Base-by-base conservation (phyloP, 306 rosid species). In the Senna tora region DNA sequence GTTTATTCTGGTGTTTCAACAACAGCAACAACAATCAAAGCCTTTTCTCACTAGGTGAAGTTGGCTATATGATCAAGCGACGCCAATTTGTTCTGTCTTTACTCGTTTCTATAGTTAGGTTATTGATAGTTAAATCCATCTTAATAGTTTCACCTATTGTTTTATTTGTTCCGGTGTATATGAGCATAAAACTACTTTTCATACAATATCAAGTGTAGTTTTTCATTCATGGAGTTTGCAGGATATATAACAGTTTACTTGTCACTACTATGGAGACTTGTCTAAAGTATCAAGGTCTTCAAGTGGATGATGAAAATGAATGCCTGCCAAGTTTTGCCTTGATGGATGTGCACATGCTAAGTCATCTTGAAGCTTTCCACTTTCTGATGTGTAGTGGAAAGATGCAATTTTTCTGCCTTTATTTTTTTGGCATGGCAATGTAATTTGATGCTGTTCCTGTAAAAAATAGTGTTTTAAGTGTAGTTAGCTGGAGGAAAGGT, bases 151-250 rank as follows among this genome's bases (percentile, higher is more conserved):
- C n/a, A n/a, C n/a, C n/a, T n/a, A n/a, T n/a, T n/a, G n/a, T n/a
- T n/a, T n/a, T n/a, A n/a, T n/a, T n/a, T n/a, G n/a, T n/a, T n/a
- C n/a, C n/a, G n/a, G n/a, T n/a, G n/a, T n/a, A n/a, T 20, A 62
- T 17, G 34, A 62, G n/a, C 11, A 33, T 58, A 21, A 6, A 0
- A 41, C 13, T 69, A 8, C 39, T 41, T 32, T 30, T 32, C 13
- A 9, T 66, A 19, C 51, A 42, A 20, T 57, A 28, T 49, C 46
- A 49, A 32, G 45, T 33, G 22, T 15, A 9, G 8, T 17, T 9
- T 49, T 62, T 69, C 11, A 28, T 20, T 53, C 41, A n/a, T 55
- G 2, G 25, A 25, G 34, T 49, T 77, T 69, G 66, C 65, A 69
- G 72, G 59, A 11, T 59, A 15, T 51, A 7, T 49, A n/a, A 50